Base-by-base conservation (phyloP, 306 rosid species). In the Prunus mume region DNA sequence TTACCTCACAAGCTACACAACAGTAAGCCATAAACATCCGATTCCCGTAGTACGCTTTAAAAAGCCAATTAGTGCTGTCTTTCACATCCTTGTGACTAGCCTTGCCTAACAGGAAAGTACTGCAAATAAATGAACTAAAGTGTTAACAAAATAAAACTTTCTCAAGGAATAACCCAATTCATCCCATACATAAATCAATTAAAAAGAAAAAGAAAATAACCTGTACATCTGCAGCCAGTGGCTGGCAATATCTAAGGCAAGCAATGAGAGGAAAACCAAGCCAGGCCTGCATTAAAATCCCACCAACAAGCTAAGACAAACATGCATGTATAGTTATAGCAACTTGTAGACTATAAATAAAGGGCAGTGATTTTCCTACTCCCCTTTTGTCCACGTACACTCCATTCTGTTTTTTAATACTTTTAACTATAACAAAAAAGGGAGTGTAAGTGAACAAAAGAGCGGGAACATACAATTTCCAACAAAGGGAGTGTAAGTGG, bases 201-300 rank as follows among this genome's bases (percentile, higher is more conserved):
- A 55, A 64, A 68, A 69, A 55, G 25, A 24, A 63, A 38, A 52
- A 69, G 38, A 22, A 45, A 15, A 9, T 45, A 74, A 95, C 99
- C 99, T 95, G 92, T 92, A 92, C 99, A 92, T 92, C 86, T 95
- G 99, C 71, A 95, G 79, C 99, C 99, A 95, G 88, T 95, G 99
- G 93, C 99, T 95, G 28, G 82, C 88, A 87, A 95, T 92, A 83
- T 95, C 99, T 76, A 95, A 85, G 76, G 99, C 96, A 56, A 95
- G 97, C 85, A 95, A 80, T 81, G 93, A 90, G 84, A 92, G 68
- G 82, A 94, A 94, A 82, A 80, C 75, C 76, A 90, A 78, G 80
- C 97, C 93, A 81, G 98, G 98, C 93, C 98, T 92, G 82, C 81
- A 91, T 78, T 82, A 57, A 76, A 73, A 41, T 34, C 82, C 79